Percentiles rank a stretch among this genome's conserved stretches.
Evolutionary conservation across 2,329 filamentous ascomycete genomes (phyloP).

Genomic region (Erysiphe pulchra): DNA sequence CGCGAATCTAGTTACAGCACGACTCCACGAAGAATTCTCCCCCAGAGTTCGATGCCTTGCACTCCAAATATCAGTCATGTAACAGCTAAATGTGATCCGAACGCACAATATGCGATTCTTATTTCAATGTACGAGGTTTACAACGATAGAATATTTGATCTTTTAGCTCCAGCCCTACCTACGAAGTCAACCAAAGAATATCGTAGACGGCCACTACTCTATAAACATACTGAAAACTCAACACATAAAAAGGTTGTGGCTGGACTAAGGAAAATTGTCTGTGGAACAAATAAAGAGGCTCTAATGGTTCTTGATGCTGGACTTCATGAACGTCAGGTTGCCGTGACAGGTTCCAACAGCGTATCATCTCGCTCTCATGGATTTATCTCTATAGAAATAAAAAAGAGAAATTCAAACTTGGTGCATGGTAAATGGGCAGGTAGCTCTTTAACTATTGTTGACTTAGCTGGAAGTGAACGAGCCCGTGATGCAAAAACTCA

Average conservation of each 20-base stretch:
- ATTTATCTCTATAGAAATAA: conserved; percentile 88
- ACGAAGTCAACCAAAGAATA: conserved; percentile 41
- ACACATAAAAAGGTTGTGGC: conserved; percentile 87
- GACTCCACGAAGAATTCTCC: too few species aligned
- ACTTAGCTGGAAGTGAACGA: conserved; percentile 80
- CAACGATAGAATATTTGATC: too few species aligned
- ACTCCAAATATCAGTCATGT: too few species aligned
- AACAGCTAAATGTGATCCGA: too few species aligned
- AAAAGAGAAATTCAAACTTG: conserved; percentile 37
- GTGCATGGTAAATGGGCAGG: conserved; percentile 41
- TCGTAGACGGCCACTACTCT: conserved; percentile 57
- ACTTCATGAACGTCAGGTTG: conserved; percentile 61
- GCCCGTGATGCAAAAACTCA: conserved; percentile 85
- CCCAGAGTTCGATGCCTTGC: too few species aligned
- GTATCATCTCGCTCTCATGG: conserved; percentile 81
- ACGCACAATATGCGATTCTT: too few species aligned
- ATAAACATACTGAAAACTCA: conserved; percentile 74
- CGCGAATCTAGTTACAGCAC: too few species aligned
- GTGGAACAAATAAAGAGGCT: conserved; percentile 57
- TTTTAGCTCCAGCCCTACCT: too few species aligned
- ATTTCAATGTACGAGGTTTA: too few species aligned
- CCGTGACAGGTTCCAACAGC: conserved; percentile 81
- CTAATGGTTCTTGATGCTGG: conserved; percentile 77
- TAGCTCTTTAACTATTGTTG: conserved; percentile 65
- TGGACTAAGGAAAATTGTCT: conserved; percentile 73